Evolutionary conservation across 2,329 filamentous ascomycete species (phyloP), one percentile per base, ranked within the genome.

Genomic region (Thielaviopsis punctulata): DNA sequence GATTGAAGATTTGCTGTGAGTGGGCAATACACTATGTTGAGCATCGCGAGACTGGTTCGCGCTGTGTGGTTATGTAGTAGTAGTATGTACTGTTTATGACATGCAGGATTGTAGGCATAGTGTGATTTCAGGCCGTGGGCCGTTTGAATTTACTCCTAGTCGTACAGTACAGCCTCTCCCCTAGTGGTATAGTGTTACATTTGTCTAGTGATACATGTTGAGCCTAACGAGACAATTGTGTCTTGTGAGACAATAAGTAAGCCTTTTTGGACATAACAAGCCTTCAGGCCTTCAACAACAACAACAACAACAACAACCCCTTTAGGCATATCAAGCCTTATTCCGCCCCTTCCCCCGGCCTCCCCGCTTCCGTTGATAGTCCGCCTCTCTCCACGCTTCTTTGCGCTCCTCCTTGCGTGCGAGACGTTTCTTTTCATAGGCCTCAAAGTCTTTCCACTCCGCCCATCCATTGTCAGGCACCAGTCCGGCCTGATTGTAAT

Each of bases 11-110:
- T 48, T 86, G 85, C 56, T 85, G 82, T 49, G 68, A 68, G 41
- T 95, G 88, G 88, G 82, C 90, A 56, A 68, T 76, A 53, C 76
- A 82, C 61, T 80, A 86, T 66, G 80, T 88, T 62, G 71, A 72
- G 49, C 77, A 75, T 58, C 71, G 78, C 68, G 86, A 82, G 85
- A 89, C 71, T 75, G 83, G 63, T 25, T 36, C 45, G 19, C 36
- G 39, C 2, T 53, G 51, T 39, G 45, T 19, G 13, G 25, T 53
- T n/a, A 53, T 53, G 51, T 53, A 39, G n/a, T n/a, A n/a, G n/a
- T n/a, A n/a, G n/a, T n/a, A 49, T 48, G 36, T 21, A 24, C 22
- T n/a, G n/a, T n/a, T n/a, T n/a, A n/a, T 3, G 22, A 36, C 23
- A 15, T n/a, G 36, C n/a, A 27, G 46, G 23, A 30, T 19, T 27